Evolutionary conservation across 2,329 filamentous ascomycete genomes (phyloP), one percentile per base, ranked within the genome.

Genomic region (Monilinia fructicola): DNA sequence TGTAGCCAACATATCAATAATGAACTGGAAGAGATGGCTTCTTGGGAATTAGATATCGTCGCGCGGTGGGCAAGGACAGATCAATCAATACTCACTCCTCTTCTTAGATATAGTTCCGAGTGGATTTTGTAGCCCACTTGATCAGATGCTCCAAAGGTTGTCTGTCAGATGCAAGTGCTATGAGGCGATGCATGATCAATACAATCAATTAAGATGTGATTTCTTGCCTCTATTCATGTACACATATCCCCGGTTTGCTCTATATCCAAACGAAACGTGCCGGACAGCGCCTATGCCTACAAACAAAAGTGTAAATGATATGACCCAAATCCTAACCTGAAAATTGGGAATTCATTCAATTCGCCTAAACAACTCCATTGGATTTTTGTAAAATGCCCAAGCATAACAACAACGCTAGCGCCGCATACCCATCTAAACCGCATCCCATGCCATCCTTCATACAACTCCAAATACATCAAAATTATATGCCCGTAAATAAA

Each of bases 401-500:
- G 35, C n/a, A 26, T 28, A 38, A 38, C n/a, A 50, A 60, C n/a
- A 50, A 60, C n/a, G 14, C 58, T 60, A 38, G n/a, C 21, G 9
- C 6, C 50, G 42, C 42, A 12, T 60, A 38, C 26, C 6, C 11
- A 31, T 60, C 28, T 50, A 60, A 50, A 50, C 28, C 28, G 28
- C 4, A 50, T 38, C 31, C 18, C 21, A 35, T 54, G 21, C 18
- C 31, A 54, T 38, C 48, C 48, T 16, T 11, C n/a, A 11, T 23
- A 50, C 28, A 60, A 60, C 44, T 50, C 44, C 58, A 38, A 38
- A 38, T 38, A 18, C 21, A 38, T 50, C 58, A 50, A 50, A 50
- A 38, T 16, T 56, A 50, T 60, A 40, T 40, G 31, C 44, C 28
- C 44, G 18, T 26, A 50, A 50, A 23, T 23, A 50, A 60, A 60